Conservation (phyloP, 1,139 yeast species). For the Geotrichum klebahnii region DNA sequence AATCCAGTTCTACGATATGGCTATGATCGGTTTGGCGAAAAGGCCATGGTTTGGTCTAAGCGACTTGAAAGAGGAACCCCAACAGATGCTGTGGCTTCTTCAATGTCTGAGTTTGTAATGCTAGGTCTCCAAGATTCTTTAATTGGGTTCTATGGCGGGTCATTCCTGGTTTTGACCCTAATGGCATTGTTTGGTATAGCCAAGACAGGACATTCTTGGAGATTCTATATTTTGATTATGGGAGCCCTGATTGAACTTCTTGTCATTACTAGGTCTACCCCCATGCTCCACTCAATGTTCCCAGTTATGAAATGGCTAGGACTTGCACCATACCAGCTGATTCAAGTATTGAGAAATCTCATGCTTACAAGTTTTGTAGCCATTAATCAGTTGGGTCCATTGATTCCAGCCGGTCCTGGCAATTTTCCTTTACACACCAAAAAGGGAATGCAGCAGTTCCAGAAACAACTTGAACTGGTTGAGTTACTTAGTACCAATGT, state of each 20-base stretch:
- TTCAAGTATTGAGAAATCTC: constrained; percentile 23
- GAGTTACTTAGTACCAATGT: constrained; percentile 15
- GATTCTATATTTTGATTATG: constrained; percentile 26
- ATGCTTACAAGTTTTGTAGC: constrained; percentile 22
- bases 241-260: constrained; percentile 28
- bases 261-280: constrained; percentile 28
- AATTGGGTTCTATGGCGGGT: constrained; percentile 26
- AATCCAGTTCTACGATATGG: constrained; percentile 32
- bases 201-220: constrained; percentile 31
- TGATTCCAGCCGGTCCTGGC: constrained; percentile 13
- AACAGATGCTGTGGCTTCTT: constrained; percentile 14
- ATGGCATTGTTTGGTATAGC: constrained; percentile 28
- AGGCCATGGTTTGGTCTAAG: constrained; percentile 18
- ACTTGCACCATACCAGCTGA: constrained; percentile 28
- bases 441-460: constrained; percentile 17
- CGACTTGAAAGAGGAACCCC: constrained; percentile 11
- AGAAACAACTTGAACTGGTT: constrained; percentile 17
- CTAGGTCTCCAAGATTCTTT: constrained; percentile 25
- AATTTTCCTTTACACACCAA: constrained; percentile 8
- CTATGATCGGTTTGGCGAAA: constrained; percentile 38
- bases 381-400: constrained; percentile 23
- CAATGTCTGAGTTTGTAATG: constrained; percentile 12
- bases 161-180: constrained; percentile 25
- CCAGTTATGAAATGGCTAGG: constrained; percentile 22
- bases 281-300: constrained; percentile 16